These are phyloP conservation scores for Aspergillus indologenus DNA, from an alignment of 495 filamentous ascomycete genomes.

Conservation along the genomic window DNA sequence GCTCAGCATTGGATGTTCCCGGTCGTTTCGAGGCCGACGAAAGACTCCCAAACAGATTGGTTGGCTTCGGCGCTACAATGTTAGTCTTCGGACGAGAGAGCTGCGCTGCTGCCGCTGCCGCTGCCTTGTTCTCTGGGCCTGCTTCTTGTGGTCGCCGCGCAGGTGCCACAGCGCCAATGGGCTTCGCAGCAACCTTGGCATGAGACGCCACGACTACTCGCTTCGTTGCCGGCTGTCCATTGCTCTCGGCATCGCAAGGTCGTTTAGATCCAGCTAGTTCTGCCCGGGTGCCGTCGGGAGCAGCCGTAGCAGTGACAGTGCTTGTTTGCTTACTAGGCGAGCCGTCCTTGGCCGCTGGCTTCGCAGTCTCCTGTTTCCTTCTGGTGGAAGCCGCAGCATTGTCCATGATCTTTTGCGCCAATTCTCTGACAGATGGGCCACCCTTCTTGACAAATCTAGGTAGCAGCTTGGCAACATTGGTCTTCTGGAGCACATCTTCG, in stretches of 20 bases:
- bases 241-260: constrained; percentile 39
- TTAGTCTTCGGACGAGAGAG: constrained; percentile 46
- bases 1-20: constrained; percentile 53
- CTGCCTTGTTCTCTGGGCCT: constrained; percentile 31
- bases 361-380: constrained; percentile 43
- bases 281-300: constrained; percentile 20
- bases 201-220: constrained; percentile 37
- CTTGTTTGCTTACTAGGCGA: constrained; percentile 23
- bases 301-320: constrained; percentile 23
- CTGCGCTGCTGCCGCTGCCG: constrained; percentile 23
- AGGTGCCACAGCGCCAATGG: constrained; percentile 21
- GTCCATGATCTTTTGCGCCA: constrained; percentile 55
- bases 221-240: constrained; percentile 38
- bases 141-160: constrained; percentile 23
- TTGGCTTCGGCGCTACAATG: constrained; percentile 54
- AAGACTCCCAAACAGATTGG: constrained; percentile 55
- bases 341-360: constrained; percentile 32
- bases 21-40: constrained; percentile 61
- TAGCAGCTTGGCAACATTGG: constrained; percentile 63
- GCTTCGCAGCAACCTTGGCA: constrained; percentile 27
- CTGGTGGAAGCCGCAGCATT: constrained; percentile 54
- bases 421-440: constrained; percentile 55
- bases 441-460: constrained; percentile 65
- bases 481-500: constrained; percentile 57
- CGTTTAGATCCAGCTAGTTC: constrained; percentile 47